A percentile compares a stretch with the other conserved stretches of the same genome.
Evolutionary conservation across 2,329 filamentous ascomycete genomes (phyloP).

Genomic region (Teratosphaeria zuluensis): DNA sequence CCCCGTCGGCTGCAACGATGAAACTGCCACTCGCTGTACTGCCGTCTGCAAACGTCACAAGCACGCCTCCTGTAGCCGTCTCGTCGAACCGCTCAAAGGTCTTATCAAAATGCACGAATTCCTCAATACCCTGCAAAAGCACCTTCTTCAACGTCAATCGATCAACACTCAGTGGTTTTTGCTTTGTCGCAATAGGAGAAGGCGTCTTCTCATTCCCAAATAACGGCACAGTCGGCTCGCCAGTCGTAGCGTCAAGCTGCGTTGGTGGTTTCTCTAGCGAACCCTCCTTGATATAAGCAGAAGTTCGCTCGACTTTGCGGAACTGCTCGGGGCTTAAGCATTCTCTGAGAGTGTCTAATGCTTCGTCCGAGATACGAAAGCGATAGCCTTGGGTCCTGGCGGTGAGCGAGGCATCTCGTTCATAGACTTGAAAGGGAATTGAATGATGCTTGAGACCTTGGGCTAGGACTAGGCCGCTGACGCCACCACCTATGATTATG

Average conservation of each 20-base stretch:
- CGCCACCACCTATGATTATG: constrained; percentile 20
- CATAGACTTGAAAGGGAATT: constrained; percentile 10
- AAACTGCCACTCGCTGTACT: not conserved
- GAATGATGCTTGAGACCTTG: constrained; percentile 18
- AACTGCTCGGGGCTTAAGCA: not conserved
- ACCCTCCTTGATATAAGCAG: not conserved
- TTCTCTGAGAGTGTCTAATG: constrained; percentile 6
- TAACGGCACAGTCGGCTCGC: not conserved
- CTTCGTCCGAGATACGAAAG: constrained; percentile 9
- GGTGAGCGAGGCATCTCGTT: constrained; percentile 10
- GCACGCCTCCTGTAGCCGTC: not conserved
- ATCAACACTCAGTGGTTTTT: not conserved
- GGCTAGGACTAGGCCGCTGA: constrained; percentile 17
- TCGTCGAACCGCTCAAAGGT: not conserved
- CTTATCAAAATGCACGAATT: not conserved
- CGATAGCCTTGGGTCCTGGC: constrained; percentile 15
- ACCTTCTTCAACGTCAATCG: not conserved
- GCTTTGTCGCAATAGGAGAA: not conserved
- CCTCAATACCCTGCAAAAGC: not conserved
- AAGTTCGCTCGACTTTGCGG: not conserved
- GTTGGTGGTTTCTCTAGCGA: not conserved
- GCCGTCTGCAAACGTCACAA: not conserved
- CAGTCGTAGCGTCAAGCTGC: not conserved
- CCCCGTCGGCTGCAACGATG: not conserved
- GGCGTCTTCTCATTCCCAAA: not conserved